A percentile compares a stretch with the other conserved stretches of the same genome.
Evolutionary conservation across 164 flowering plant genomes (phyloP).

Genomic region (Nymphaea colorata): DNA sequence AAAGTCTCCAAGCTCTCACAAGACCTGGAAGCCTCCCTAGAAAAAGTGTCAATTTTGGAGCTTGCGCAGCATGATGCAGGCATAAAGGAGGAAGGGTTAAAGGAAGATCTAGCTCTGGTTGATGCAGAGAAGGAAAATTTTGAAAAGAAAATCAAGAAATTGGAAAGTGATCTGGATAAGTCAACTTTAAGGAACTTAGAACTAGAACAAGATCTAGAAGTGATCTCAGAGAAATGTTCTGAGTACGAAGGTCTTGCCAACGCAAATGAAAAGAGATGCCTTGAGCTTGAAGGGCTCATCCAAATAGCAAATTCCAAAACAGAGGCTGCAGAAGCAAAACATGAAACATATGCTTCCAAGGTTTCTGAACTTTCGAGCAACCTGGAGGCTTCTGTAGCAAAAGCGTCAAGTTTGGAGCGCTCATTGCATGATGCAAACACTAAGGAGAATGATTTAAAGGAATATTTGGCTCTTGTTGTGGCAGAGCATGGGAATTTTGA

Average conservation of each 20-base stretch:
- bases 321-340: conserved; percentile 47
- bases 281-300: conserved; percentile 49
- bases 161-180: background rate
- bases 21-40: conserved; percentile 48
- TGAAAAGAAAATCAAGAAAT: background rate
- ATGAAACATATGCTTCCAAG: conserved; percentile 27
- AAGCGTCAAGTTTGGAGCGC: conserved; percentile 47
- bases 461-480: conserved; percentile 3
- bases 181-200: conserved; percentile 40
- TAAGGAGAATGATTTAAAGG: conserved; percentile 52
- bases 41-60: conserved; percentile 52
- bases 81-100: conserved; percentile 51
- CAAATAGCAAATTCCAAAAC: conserved; percentile 37
- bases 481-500: conserved; percentile 9
- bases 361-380: conserved; percentile 45
- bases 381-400: conserved; percentile 43
- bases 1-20: conserved; percentile 44
- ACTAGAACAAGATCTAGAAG: conserved; percentile 57
- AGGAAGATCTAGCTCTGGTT: conserved; percentile 21
- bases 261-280: conserved; percentile 41
- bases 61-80: conserved; percentile 35
- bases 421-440: conserved; percentile 41
- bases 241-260: conserved; percentile 6
- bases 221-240: conserved; percentile 36
- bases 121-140: background rate